Conservation (phyloP, 805 yeast genomes). For the Candida tammaniensis region DNA sequence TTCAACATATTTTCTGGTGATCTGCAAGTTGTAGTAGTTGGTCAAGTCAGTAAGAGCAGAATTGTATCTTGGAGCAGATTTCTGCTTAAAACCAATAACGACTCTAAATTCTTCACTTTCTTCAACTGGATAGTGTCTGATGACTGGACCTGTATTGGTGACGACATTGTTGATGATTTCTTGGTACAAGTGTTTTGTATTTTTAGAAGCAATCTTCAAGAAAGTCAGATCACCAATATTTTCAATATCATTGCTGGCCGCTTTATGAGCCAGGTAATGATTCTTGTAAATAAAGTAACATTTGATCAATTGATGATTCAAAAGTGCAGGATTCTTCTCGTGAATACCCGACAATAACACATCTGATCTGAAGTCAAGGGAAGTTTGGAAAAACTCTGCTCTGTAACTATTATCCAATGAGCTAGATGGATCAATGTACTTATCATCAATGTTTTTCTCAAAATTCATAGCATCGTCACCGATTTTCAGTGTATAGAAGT, state of each 20-base stretch:
- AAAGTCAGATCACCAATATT: constrained; percentile 78
- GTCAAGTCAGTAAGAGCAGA: constrained; percentile 84
- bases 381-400: constrained; percentile 76
- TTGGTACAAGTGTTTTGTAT: constrained; percentile 76
- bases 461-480: constrained; percentile 25
- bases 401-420: constrained; percentile 50
- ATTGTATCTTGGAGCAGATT: constrained; percentile 81
- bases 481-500: constrained; percentile 60
- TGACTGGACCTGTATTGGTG: constrained; percentile 85
- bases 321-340: constrained; percentile 31
- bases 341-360: constrained; percentile 40
- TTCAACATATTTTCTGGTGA: constrained; percentile 90
- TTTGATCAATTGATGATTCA: constrained; percentile 49
- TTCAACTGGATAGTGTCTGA: constrained; percentile 79
- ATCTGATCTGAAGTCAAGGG: constrained; percentile 45
- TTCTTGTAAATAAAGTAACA: constrained; percentile 86
- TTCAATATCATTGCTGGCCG: constrained; percentile 51
- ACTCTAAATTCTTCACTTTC: constrained; percentile 82
- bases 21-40: constrained; percentile 79
- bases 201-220: constrained; percentile 69
- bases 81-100: constrained; percentile 82
- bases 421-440: constrained; percentile 61
- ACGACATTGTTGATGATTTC: constrained; percentile 68
- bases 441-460: constrained; percentile 78
- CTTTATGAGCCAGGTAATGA: constrained; percentile 19